Conservation (phyloP, 208 protist genomes). For the Leishmania turanica region DNA sequence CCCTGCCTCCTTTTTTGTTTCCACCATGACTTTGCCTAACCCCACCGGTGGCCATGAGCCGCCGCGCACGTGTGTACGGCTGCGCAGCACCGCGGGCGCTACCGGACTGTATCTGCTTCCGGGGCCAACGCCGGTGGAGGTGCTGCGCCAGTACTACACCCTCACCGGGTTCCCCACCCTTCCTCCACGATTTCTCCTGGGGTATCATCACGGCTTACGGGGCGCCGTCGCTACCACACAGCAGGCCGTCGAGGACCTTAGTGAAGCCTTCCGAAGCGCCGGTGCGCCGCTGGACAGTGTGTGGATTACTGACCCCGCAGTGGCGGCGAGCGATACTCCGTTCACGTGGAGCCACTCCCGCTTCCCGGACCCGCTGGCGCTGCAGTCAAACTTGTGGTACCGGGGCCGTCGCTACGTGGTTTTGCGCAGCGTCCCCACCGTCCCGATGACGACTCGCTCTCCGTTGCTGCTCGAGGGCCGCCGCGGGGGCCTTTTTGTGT, state of each 20-base stretch:
- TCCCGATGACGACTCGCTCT: constrained; percentile 84
- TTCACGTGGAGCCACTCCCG: constrained; percentile 55
- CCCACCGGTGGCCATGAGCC: not conserved
- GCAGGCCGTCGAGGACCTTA: constrained; percentile 24
- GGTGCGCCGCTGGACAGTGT: constrained; percentile 56
- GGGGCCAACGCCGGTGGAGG: constrained; percentile 78
- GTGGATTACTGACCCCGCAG: constrained; percentile 17
- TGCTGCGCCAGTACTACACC: constrained; percentile 92
- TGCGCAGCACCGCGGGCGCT: constrained; percentile 81
- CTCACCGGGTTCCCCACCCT: constrained; percentile 94
- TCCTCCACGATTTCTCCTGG: constrained; percentile 94
- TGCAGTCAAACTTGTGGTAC: constrained; percentile 85
- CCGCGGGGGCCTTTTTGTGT: constrained; percentile 81
- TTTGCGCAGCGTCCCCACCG: constrained; percentile 96
- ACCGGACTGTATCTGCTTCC: constrained; percentile 95
- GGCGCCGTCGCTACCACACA: constrained; percentile 13
- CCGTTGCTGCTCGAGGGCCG: constrained; percentile 74
- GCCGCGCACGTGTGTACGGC: constrained; percentile 16
- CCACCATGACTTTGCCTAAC: constrained; percentile 4
- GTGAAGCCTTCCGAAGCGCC: constrained; percentile 18
- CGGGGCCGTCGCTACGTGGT: constrained; percentile 90
- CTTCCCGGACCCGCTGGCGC: constrained; percentile 90
- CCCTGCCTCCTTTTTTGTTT: constrained; percentile 29
- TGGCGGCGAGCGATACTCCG: constrained; percentile 29
- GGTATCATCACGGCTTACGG: constrained; percentile 93